These are phyloP conservation scores for Protoeuglena noctilucae DNA, from an alignment of 139 green algal species.

Conservation along the genomic window DNA sequence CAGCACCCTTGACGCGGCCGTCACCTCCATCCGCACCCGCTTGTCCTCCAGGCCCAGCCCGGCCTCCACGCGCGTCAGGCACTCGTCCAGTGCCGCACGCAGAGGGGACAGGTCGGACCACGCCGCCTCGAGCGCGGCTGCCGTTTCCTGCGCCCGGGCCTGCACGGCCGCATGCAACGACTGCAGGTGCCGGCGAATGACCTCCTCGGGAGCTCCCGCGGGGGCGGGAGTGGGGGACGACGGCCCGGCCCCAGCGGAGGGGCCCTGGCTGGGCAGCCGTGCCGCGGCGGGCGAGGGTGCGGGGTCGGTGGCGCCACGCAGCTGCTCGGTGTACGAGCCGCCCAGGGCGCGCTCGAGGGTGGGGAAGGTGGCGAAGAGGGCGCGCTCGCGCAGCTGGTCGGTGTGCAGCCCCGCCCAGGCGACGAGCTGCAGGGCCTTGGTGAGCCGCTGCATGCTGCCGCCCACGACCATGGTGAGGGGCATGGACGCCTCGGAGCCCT, in stretches of 20 bases:
- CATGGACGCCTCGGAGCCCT: too few relatives aligned
- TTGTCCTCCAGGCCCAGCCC: conserved; percentile 4
- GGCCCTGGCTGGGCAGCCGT: not conserved
- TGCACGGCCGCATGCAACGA: too few relatives aligned
- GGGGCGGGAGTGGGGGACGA: not conserved
- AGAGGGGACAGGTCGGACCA: too few relatives aligned
- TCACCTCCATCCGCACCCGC: not conserved
- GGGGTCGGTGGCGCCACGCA: not conserved
- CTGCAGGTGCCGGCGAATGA: conserved; percentile 14
- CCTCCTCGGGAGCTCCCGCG: conserved; percentile 6
- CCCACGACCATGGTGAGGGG: too few relatives aligned
- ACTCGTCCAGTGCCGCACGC: conserved; percentile 29
- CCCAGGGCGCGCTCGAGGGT: not conserved
- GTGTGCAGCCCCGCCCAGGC: not conserved
- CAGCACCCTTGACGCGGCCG: conserved; percentile 21
- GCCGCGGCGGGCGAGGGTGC: not conserved
- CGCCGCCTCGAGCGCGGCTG: too few relatives aligned
- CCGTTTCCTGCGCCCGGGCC: too few relatives aligned
- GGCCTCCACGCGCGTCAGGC: conserved; percentile 26
- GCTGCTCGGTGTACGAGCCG: not conserved
- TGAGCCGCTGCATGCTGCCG: too few relatives aligned
- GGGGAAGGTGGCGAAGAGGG: conserved; percentile 3
- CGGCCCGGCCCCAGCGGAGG: not conserved
- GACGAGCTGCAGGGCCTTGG: not conserved
- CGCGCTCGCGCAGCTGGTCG: too few relatives aligned